Evolutionary conservation across 2,329 filamentous ascomycete genomes (phyloP).

Genomic region (Pyrenochaeta sp.): DNA sequence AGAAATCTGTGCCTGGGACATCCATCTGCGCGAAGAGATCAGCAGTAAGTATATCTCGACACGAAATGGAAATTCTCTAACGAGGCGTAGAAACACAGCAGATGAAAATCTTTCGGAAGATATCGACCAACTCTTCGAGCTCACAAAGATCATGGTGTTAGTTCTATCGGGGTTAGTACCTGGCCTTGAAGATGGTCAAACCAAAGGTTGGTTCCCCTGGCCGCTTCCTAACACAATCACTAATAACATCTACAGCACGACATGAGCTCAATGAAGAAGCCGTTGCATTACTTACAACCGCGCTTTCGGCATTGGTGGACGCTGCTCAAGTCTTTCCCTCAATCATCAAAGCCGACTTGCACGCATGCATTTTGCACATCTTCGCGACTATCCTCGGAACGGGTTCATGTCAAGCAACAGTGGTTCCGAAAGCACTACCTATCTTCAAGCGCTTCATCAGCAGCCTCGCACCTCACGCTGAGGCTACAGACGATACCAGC

Average conservation of each 20-base stretch:
- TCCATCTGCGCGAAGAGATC: constrained; percentile 79
- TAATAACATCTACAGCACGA: constrained; percentile 61
- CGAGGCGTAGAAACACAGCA: constrained; percentile 33
- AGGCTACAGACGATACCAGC: constrained; percentile 60
- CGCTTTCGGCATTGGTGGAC: constrained; percentile 88
- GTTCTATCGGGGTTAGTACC: constrained; percentile 88
- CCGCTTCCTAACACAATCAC: background rate
- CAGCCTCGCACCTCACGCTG: constrained; percentile 65
- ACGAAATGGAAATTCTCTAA: background rate
- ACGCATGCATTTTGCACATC: constrained; percentile 96
- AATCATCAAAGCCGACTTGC: constrained; percentile 94
- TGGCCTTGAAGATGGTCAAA: constrained; percentile 70
- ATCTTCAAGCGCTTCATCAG: constrained; percentile 91
- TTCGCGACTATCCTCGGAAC: constrained; percentile 93
- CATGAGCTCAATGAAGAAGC: constrained; percentile 88
- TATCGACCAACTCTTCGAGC: constrained; percentile 96
- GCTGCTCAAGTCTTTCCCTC: constrained; percentile 94
- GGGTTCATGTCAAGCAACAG: constrained; percentile 82
- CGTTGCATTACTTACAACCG: constrained; percentile 77
- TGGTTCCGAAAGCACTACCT: constrained; percentile 88
- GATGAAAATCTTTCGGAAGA: constrained; percentile 90
- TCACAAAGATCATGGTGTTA: constrained; percentile 94
- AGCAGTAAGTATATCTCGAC: constrained; percentile 56
- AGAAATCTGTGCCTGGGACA: constrained; percentile 89
- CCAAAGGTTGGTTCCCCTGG: constrained; percentile 31